Base-by-base conservation (phyloP, 805 yeast genomes). In the Wickerhamomyces subpelliculosus region DNA sequence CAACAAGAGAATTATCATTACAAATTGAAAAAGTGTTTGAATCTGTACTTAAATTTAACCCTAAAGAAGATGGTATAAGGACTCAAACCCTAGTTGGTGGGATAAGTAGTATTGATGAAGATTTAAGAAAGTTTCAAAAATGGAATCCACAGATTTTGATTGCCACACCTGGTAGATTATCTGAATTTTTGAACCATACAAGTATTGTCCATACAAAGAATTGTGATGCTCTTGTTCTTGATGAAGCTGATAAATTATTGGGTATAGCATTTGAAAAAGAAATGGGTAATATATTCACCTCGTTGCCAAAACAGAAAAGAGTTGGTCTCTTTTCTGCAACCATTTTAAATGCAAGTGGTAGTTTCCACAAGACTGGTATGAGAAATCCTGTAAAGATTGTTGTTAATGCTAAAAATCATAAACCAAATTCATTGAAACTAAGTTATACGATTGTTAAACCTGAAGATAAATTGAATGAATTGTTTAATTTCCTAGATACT, bases 321-420 rank as follows among this genome's bases (percentile, higher is more conserved):
- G 87, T 95, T 0, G 98, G 97, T 1, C 65, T 90, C 16, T 90
- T 90, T 55, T 87, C 96, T 1, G 98, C 98, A 2, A 93, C 98
- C 0, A 78, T 93, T 36, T 75, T 84, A 7, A 79, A 84, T 39
- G 93, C 96, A 0, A 87, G 93, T 10, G 68, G 73, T 26, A 75
- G 77, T 36, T 75, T 93, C 20, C 86, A 87, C 56, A 78, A 83
- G 41, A 81, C 95, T 1, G 97, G 97, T 14, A 76, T 93, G 75
- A 73, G 95, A 38, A 90, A 93, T 56, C 98, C 98, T 0, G 94
- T 90, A 11, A 84, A 80, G 52, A 73, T 93, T 23, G 74, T 81
- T 2, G 98, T 90, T 17, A 82, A 76, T 45, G 71, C 83, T 3
- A 64, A 62, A 40, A 57, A 54, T 12, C 54, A 65, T 12, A 65